Evolutionary conservation across 164 flowering plant genomes (phyloP), one percentile per base, ranked within the genome.

Genomic region (Sedum album): DNA sequence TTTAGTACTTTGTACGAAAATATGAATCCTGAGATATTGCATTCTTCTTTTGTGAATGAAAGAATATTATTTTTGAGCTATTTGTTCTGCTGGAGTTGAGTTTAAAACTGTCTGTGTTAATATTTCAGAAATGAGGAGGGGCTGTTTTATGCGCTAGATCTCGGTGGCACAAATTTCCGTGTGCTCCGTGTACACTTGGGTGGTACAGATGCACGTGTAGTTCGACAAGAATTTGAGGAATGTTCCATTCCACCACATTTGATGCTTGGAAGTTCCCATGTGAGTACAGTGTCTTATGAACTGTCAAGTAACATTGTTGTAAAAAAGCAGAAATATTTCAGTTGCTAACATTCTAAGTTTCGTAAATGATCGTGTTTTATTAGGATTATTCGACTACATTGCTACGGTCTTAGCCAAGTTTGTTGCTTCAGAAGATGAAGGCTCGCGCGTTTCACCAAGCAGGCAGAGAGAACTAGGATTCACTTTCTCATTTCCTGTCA

Each of bases 161-260:
- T 93, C 68, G 97, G 98, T 66, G 98, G 98, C 21, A 93, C 98
- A 76, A 93, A 93, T 74, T 93, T 93, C 78, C 94, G 98, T 30
- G 97, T 93, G 41, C 61, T 93, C 67, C 94, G 98, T 30, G 91
- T 91, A 21, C 89, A 80, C 17, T 74, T 93, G 73, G 93, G 95
- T 49, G 98, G 98, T 31, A 86, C 69, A 76, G 90, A 83, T 26
- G 73, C 67, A 4, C 77, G 85, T 66, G 84, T 85, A 60, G 79
- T 76, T 42, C 82, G 85, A 60, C 87, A 86, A 77, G 99, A 94
- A 76, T 84, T 76, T 74, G 83, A 82, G 8, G 99, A 94, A 81
- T 92, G 88, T 65, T 88, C 97, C 33, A 93, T 93, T 72, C 98
- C 98, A 63, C 93, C 88, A 20, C 79, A 88, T 79, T 76, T 93